Conservation (phyloP, 345 rosid species). For the Gossypium rotundifolium region DNA sequence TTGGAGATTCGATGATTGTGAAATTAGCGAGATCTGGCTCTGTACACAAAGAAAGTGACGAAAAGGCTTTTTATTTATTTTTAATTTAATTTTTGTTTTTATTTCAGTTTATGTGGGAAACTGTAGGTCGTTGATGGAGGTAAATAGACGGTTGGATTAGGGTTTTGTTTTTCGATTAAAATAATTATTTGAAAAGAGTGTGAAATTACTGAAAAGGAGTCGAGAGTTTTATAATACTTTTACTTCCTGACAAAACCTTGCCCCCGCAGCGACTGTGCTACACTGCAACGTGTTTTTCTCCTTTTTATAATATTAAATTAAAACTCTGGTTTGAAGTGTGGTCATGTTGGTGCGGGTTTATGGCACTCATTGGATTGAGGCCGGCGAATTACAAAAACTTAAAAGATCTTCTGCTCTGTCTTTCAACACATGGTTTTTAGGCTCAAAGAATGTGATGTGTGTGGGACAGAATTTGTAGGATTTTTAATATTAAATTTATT, state of each 20-base stretch:
- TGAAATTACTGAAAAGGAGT: not conserved
- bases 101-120: not conserved
- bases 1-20: conserved; percentile 14
- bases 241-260: no score
- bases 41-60: not conserved
- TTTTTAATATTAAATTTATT: no score
- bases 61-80: not conserved
- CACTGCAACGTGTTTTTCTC: no score
- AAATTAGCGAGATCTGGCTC: conserved; percentile 12
- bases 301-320: no score
- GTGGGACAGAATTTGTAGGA: no score
- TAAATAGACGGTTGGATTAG: not conserved
- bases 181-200: not conserved
- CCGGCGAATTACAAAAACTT: no score
- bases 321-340: not conserved
- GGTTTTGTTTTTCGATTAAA: not conserved
- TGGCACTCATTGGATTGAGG: no score
- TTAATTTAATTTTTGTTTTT: not conserved
- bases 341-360: not conserved
- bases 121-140: not conserved
- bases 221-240: not conserved
- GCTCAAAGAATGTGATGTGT: no score
- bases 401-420: no score
- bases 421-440: no score
- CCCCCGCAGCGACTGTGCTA: no score